phyloP scores from a whole-genome alignment of 177 flowering plant genomes.

The Vitis hybrid region DNA sequence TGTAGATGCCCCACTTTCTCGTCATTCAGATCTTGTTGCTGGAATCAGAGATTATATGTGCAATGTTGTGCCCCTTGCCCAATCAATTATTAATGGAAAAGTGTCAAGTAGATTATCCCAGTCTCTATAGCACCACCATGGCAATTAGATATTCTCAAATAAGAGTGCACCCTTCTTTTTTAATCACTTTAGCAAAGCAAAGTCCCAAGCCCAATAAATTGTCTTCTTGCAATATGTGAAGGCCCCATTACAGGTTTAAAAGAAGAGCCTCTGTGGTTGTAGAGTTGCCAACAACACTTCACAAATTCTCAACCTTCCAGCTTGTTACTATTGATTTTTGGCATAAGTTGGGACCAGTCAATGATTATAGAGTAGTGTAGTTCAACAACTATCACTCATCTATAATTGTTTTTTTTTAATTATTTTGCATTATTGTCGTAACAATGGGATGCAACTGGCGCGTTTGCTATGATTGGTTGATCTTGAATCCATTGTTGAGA shows the following conservation, averaged over 20 bases:
- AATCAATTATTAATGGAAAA: background rate
- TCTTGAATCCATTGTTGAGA: no score
- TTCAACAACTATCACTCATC: background rate
- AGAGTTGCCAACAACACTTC: background rate
- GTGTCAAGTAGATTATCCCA: background rate
- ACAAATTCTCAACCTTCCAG: background rate
- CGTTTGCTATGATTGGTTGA: no score
- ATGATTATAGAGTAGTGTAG: background rate
- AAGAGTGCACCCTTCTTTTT: slow-evolving; percentile 9
- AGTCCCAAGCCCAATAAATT: background rate
- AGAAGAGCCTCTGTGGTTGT: background rate
- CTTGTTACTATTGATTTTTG: slow-evolving; percentile 7
- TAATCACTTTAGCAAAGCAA: slow-evolving; percentile 8
- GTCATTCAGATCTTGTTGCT: background rate
- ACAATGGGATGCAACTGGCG: no score
- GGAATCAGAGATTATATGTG: background rate
- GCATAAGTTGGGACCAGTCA: background rate
- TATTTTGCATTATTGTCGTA: background rate
- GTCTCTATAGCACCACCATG: background rate
- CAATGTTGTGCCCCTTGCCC: background rate
- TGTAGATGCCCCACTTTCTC: background rate
- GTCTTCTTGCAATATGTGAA: slow-evolving; percentile 10
- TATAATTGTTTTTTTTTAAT: background rate
- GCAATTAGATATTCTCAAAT: background rate
- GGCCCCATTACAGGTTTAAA: slow-evolving; percentile 1